Conservation (phyloP, 78 protist species). For the Parvularia atlantis region DNA sequence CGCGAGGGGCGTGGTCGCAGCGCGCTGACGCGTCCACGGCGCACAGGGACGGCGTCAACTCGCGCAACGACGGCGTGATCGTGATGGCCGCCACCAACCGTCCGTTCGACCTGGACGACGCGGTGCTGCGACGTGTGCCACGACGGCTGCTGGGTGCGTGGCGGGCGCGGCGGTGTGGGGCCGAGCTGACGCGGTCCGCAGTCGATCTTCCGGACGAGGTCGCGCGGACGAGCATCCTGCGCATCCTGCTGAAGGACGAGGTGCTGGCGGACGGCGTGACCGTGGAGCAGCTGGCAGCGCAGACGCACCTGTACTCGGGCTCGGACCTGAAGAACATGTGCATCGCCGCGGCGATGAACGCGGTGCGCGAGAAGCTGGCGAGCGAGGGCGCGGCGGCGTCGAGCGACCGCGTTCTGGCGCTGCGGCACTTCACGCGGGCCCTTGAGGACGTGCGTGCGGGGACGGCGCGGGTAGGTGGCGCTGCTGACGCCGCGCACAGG, state of each 20-base stretch:
- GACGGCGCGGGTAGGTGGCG: too few species aligned
- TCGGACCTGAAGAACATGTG: constrained; percentile 50
- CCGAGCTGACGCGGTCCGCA: constrained; percentile 59
- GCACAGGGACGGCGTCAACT: too few species aligned
- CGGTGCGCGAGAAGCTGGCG: too few species aligned
- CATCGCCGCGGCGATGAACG: constrained; percentile 47
- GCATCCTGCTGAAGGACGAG: constrained; percentile 1
- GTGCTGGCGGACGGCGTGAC: constrained; percentile 10
- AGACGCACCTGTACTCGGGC: constrained; percentile 28
- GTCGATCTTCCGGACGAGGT: constrained; percentile 29
- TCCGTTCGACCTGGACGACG: constrained; percentile 73
- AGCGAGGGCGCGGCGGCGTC: too few species aligned
- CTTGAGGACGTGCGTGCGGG: too few species aligned
- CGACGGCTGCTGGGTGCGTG: too few species aligned
- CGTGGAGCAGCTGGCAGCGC: neutral
- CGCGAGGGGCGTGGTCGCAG: constrained; percentile 1
- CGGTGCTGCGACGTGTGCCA: constrained; percentile 45
- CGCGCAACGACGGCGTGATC: constrained; percentile 29
- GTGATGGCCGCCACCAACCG: constrained; percentile 74
- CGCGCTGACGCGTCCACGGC: neutral
- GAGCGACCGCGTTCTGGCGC: too few species aligned
- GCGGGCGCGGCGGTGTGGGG: too few species aligned
- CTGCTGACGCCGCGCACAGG: too few species aligned
- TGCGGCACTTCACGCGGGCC: too few species aligned
- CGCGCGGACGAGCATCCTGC: constrained; percentile 21